Evolutionary conservation across 2,329 filamentous ascomycete genomes (phyloP).

Genomic region (Claviceps purpurea): DNA sequence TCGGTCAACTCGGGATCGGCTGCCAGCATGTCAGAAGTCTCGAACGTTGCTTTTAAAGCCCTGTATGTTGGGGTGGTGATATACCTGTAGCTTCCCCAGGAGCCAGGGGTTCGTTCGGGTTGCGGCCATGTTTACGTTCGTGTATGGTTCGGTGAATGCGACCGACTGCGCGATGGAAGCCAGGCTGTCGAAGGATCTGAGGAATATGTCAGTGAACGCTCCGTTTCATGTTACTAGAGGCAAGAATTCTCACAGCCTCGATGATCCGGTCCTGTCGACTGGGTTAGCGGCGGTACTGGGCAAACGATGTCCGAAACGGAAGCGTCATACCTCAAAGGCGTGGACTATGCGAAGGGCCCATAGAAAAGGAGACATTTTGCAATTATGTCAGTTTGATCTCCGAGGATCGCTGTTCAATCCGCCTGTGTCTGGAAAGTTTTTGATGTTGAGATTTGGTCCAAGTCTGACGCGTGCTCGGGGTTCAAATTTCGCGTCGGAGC

Average conservation of each 20-base stretch:
- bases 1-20: constrained; percentile 19
- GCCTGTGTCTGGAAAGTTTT: neutral
- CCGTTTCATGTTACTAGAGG: neutral
- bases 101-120: constrained; percentile 35
- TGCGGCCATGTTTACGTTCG: constrained; percentile 33
- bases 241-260: constrained; percentile 14
- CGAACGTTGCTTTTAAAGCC: neutral
- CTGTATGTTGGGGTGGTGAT: neutral
- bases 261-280: constrained; percentile 20
- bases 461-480: too few relatives aligned
- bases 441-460: neutral
- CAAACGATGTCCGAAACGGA: neutral
- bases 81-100: constrained; percentile 39
- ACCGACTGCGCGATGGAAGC: constrained; percentile 38
- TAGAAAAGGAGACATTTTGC: constrained; percentile 19
- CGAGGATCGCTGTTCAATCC: neutral
- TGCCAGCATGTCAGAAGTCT: constrained; percentile 4
- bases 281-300: neutral
- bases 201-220: constrained; percentile 1
- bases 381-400: neutral
- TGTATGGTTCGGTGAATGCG: constrained; percentile 38
- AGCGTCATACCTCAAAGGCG: constrained; percentile 18
- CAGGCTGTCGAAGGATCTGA: constrained; percentile 36
- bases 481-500: too few relatives aligned
- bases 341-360: constrained; percentile 22